Percentiles rank a stretch among this genome's conserved stretches.
These are phyloP conservation scores for Dactylorhiza incarnata DNA, from an alignment of 106 monocot genomes.

Conservation along the genomic window DNA sequence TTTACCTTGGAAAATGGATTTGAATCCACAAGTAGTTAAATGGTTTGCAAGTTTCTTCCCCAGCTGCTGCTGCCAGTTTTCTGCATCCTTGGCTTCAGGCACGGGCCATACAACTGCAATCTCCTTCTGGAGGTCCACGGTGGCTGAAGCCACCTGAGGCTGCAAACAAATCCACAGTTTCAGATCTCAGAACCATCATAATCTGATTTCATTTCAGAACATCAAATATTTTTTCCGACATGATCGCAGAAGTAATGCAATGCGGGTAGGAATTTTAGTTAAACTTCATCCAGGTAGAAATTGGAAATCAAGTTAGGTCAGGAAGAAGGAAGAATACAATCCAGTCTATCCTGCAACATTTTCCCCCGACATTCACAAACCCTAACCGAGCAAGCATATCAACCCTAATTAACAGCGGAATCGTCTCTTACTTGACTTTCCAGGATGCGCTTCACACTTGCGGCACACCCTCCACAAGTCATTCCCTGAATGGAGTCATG, in stretches of 20 bases:
- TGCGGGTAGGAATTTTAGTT: background rate
- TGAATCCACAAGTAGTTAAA: conserved; percentile 50
- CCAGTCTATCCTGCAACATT: too few relatives aligned
- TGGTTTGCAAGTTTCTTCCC: conserved; percentile 45
- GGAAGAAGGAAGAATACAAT: too few relatives aligned
- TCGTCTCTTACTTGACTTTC: too few relatives aligned
- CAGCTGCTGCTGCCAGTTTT: conserved; percentile 38
- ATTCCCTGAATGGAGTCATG: conserved; percentile 45
- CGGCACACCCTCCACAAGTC: conserved; percentile 75
- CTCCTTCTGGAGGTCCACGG: conserved; percentile 31
- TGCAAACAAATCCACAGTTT: conserved; percentile 7
- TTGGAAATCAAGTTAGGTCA: too few relatives aligned
- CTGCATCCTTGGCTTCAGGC: conserved; percentile 24
- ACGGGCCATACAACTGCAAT: conserved; percentile 33
- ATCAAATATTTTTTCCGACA: background rate
- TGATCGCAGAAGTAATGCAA: background rate
- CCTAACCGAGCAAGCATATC: too few relatives aligned
- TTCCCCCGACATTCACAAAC: too few relatives aligned
- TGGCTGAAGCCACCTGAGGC: conserved; percentile 35
- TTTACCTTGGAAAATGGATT: conserved; percentile 34
- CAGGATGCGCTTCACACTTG: too few relatives aligned
- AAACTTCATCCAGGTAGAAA: background rate
- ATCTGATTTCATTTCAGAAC: background rate
- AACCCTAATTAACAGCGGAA: too few relatives aligned
- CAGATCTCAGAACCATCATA: background rate